Base-by-base conservation (phyloP, 306 rosid species). In the Fragaria ananassa region DNA sequence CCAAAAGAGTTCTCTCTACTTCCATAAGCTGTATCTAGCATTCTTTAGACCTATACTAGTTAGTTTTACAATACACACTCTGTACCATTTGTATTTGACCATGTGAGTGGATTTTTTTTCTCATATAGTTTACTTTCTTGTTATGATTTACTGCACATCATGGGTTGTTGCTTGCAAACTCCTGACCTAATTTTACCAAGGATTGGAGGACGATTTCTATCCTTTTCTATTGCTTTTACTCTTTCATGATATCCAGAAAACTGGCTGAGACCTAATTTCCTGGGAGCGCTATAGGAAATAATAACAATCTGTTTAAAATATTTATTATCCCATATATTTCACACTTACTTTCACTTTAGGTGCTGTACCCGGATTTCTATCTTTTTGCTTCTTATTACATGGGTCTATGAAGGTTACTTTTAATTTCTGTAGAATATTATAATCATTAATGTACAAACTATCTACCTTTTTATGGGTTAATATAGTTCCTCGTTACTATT, bases 1-100 rank as follows among this genome's bases (percentile, higher is more conserved):
- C 37, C 61, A 75, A 78, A 64, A 70, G 80, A 67, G 64, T 41
- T 18, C 42, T 18, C 46, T 72, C 67, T 76, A 67, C 72, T 75
- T 78, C 50, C 46, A 65, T 79, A 47, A 68, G 81, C 61, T 87
- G 88, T 87, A 46, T 67, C 77, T 77, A 72, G 82, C 65, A 76
- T 83, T 64, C 71, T 78, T 72, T 70, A 54, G 72, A 75, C 70
- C 29, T 70, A 45, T 65, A 78, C 47, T 74, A 57, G 75, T 82
- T 76, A 62, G 9, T 45, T 68, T 56, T 60, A 80, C 23, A 50
- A 71, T 64, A 77, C 81, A 78, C 72, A 76, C 47, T 75, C 18
- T 84, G 80, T 86, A 78, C 65, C 5, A 41, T 77, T 49, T 81
- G 81, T 73, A 65, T 66, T 74, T 79, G 35, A 31, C 61, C 41